Conservation (phyloP, 257 asterid genomes). For the Ehretia macrophylla region DNA sequence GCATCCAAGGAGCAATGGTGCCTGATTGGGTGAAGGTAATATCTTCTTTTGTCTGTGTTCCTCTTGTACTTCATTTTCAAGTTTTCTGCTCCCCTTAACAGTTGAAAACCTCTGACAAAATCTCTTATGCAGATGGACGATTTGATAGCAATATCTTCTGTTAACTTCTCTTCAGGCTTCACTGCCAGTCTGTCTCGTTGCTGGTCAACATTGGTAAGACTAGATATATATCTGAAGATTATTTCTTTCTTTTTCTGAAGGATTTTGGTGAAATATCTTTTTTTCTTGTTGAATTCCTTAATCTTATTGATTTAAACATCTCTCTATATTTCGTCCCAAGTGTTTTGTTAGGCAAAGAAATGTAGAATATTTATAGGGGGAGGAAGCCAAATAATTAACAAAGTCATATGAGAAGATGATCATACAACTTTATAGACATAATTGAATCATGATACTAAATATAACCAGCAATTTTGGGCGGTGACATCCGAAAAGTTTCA, state of each 20-base stretch:
- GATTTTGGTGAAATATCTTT: background rate
- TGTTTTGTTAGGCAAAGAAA: too few species aligned
- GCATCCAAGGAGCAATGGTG: slow-evolving; percentile 58
- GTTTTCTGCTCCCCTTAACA: background rate
- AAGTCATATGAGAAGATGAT: too few species aligned
- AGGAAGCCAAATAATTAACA: too few species aligned
- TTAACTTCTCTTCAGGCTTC: slow-evolving; percentile 63
- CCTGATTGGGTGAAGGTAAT: slow-evolving; percentile 94
- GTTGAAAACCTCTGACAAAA: background rate
- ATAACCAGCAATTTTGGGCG: too few species aligned
- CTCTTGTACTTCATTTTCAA: background rate
- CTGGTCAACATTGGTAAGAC: slow-evolving; percentile 62
- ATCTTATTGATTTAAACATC: too few species aligned
- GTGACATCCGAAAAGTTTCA: too few species aligned
- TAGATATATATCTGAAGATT: slow-evolving; percentile 1
- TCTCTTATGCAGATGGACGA: slow-evolving; percentile 54
- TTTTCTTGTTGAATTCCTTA: background rate
- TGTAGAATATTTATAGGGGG: too few species aligned
- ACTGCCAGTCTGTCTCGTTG: slow-evolving; percentile 53
- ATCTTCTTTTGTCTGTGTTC: slow-evolving; percentile 6
- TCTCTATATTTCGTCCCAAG: too few species aligned
- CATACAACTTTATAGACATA: too few species aligned
- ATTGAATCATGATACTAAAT: too few species aligned
- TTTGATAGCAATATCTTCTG: slow-evolving; percentile 62
- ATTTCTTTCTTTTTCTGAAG: background rate